Base-by-base conservation (phyloP, 768 basidiomycete genomes). In the Coprinopsis sp. region DNA sequence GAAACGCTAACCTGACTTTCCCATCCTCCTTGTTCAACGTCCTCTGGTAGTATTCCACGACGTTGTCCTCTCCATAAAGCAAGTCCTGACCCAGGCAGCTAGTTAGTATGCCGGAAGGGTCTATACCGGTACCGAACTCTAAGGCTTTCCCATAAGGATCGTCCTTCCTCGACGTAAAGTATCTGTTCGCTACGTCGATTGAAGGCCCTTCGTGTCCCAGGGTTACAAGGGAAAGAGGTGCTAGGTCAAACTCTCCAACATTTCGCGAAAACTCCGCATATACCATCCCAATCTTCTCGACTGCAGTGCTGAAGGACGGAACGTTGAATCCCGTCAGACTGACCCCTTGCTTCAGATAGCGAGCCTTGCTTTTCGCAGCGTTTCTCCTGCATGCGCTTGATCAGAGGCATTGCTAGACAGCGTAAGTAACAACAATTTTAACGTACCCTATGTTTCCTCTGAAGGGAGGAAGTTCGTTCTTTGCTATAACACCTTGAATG, bases 1-100 rank as follows among this genome's bases (percentile, higher is more conserved):
- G 12, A 18, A 12, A 10, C 23, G 44, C 44, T 45, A 16, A 31
- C 44, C 25, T 14, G 30, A 2, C 37, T 4, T 6, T 18, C 13
- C 28, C 33, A 4, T 23, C 33, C 16, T 33, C 19, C 10, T 27
- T 31, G 4, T 44, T 33, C 18, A 30, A 30, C 10, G 33, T 30
- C 1, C 30, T 24, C 18, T 23, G 28, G 22, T 42, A 47, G 37
- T 54, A 56, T 18, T 41, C 27, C 10, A 56, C 55, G 7, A 42
- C 16, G 19, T 56, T 56, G 4, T 56, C 55, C n/a, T 56, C 50
- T 3, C 41, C 46, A 22, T 54, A 47, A 7, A 53, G 21, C n/a
- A 49, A 45, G 5, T 45, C 40, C 2, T n/a, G 2, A 2, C 38
- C 44, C 2, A 25, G 38, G 37, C 50, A 44, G 10, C 12, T 18